Conservation (phyloP, 2,329 filamentous ascomycete genomes). For the Aspergillus fijiensis region DNA sequence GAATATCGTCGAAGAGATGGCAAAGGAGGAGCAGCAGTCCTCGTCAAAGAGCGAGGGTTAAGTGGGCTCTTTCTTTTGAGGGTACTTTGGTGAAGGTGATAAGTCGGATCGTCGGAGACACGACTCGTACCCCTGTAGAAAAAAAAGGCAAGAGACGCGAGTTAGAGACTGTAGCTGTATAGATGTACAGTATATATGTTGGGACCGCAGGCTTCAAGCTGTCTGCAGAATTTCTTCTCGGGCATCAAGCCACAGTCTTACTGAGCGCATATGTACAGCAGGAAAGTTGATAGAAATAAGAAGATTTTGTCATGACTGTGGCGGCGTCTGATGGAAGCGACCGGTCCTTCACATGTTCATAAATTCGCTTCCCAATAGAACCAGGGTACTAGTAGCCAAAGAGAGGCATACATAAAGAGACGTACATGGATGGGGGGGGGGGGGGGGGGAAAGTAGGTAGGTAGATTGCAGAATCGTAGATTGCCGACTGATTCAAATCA, state of each 20-base stretch:
- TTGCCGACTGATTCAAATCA: not conserved
- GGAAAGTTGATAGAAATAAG: not conserved
- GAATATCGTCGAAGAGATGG: conserved; percentile 59
- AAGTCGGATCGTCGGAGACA: not conserved
- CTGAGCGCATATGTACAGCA: not conserved
- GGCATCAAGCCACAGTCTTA: not conserved
- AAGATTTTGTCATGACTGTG: not conserved
- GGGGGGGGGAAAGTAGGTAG: not conserved
- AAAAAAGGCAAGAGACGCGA: not conserved
- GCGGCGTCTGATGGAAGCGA: not conserved
- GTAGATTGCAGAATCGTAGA: not conserved
- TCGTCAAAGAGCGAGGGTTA: not conserved
- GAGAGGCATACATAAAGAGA: not conserved
- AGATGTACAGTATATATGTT: no score
- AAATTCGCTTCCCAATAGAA: not conserved
- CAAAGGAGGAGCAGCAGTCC: not conserved
- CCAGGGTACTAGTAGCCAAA: not conserved
- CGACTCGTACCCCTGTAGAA: not conserved
- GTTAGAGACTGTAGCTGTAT: no score
- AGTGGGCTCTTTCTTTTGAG: not conserved
- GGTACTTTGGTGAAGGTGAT: no score
- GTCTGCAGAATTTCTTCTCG: not conserved
- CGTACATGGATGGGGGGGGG: not conserved
- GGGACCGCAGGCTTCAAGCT: not conserved
- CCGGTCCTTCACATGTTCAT: not conserved